Conservation (phyloP, 164 flowering plant species). For the Amborella trichopoda region DNA sequence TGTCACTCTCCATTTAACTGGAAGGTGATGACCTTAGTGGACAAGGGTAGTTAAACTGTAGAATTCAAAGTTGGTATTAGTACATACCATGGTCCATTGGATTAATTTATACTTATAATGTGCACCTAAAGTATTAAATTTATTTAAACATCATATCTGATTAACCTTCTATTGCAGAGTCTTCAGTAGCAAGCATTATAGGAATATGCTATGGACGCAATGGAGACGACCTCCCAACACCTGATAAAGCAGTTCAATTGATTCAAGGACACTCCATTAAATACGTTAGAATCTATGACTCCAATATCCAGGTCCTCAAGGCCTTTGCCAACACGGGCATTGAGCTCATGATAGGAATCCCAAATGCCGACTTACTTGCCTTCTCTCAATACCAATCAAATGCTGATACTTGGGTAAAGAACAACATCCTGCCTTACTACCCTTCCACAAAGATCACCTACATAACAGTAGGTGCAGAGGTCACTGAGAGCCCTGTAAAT, state of each 20-base stretch:
- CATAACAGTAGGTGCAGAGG: constrained; percentile 94
- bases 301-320: constrained; percentile 77
- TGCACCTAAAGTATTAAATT: background rate
- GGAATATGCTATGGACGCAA: constrained; percentile 95
- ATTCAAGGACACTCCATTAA: constrained; percentile 61
- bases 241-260: constrained; percentile 70
- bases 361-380: constrained; percentile 65
- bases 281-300: constrained; percentile 70
- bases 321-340: constrained; percentile 86
- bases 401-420: constrained; percentile 81
- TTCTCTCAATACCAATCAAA: constrained; percentile 80
- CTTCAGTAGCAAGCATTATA: constrained; percentile 49
- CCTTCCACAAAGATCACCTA: constrained; percentile 78
- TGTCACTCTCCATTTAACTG: no score
- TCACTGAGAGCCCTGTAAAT: constrained; percentile 54
- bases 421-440: constrained; percentile 77
- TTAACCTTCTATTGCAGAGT: constrained; percentile 19
- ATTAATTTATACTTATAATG: no score
- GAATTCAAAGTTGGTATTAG: no score
- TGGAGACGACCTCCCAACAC: constrained; percentile 94
- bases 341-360: constrained; percentile 72
- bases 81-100: no score
- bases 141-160: background rate
- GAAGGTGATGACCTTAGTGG: no score
- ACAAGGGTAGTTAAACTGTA: no score